Percentiles rank a stretch among this genome's conserved stretches.
Conservation (phyloP, 768 basidiomycete genomes). For the Phanerochaete carnosa region DNA sequence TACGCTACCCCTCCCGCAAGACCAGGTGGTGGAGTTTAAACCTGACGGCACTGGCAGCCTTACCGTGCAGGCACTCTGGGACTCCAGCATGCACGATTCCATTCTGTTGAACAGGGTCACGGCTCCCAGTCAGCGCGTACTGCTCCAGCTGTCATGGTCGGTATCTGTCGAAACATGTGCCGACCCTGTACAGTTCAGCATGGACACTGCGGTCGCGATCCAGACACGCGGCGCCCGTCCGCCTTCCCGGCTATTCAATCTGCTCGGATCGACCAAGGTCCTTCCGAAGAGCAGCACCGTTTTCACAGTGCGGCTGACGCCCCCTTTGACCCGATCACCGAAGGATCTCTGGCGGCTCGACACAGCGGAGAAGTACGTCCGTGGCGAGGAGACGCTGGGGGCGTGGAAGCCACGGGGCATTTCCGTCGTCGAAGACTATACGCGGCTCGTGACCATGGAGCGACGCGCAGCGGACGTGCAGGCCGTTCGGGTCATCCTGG, state of each 20-base stretch:
- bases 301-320: slow-evolving; percentile 77
- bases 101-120: slow-evolving; percentile 84
- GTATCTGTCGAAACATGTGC: slow-evolving; percentile 81
- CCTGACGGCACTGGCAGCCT: slow-evolving; percentile 81
- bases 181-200: slow-evolving; percentile 84
- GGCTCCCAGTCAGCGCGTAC: slow-evolving; percentile 67
- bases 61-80: slow-evolving; percentile 79
- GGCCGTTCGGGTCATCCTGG: slow-evolving; percentile 76
- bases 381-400: slow-evolving; percentile 82
- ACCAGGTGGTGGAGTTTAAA: slow-evolving; percentile 71
- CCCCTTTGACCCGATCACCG: slow-evolving; percentile 81
- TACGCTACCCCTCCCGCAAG: slow-evolving; percentile 70
- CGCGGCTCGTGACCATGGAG: slow-evolving; percentile 67
- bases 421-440: slow-evolving; percentile 85
- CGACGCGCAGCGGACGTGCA: slow-evolving; percentile 84
- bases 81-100: slow-evolving; percentile 89
- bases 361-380: slow-evolving; percentile 92
- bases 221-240: slow-evolving; percentile 81
- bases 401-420: slow-evolving; percentile 88
- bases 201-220: slow-evolving; percentile 85
- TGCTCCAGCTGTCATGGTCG: slow-evolving; percentile 74
- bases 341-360: slow-evolving; percentile 94
- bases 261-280: slow-evolving; percentile 77
- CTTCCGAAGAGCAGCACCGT: slow-evolving; percentile 78
- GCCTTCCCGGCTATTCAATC: slow-evolving; percentile 71